Evolutionary conservation across 139 green algal species (phyloP), one percentile per base, ranked within the genome.

Genomic region (Coccomyxa sp.): DNA sequence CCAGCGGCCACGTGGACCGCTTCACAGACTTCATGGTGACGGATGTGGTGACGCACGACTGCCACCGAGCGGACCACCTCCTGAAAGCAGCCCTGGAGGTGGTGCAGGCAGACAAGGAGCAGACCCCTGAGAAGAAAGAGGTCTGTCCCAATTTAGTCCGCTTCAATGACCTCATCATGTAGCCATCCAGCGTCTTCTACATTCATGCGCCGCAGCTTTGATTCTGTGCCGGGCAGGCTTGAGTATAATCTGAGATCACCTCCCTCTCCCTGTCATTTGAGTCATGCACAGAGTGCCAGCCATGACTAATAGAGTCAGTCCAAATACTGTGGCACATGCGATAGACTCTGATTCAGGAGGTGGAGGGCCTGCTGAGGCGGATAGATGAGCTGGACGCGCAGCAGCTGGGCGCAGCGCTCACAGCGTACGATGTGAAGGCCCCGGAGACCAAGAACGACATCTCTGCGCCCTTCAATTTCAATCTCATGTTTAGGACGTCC

Each of bases 21-120:
- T 99, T 99, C 91, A 97, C 92, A 0, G 95, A 98, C 88, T 94
- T 97, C 82, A 98, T 98, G 96, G 96, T 99, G 7, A 97, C 91
- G 33, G 96, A 99, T 80, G 73, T 86, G 10, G 86, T 91, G 73
- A 99, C 92, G 4, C 89, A 87, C 8, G 93, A 97, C 81, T 97
- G 92, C 90, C 93, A 95, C 85, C 85, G 94, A 5, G 96, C 96
- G 2, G 96, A 99, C 85, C 97, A 99, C 84, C 84, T 99, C 80
- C 88, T 99, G 71, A 94, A 98, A 84, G 79, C 68, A 5, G 75
- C 78, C 9, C 82, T 99, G 58, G 92, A 98, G 83, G 88, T 85
- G 22, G 35, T 93, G 35, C 84, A 98, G 40, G 92, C 93, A 75
- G 93, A 98, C 81, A 92, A 76, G 80, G 55, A 18, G 84, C 87